phyloP scores from a whole-genome alignment of 495 filamentous ascomycete species.

The Penicillium paradoxum region DNA sequence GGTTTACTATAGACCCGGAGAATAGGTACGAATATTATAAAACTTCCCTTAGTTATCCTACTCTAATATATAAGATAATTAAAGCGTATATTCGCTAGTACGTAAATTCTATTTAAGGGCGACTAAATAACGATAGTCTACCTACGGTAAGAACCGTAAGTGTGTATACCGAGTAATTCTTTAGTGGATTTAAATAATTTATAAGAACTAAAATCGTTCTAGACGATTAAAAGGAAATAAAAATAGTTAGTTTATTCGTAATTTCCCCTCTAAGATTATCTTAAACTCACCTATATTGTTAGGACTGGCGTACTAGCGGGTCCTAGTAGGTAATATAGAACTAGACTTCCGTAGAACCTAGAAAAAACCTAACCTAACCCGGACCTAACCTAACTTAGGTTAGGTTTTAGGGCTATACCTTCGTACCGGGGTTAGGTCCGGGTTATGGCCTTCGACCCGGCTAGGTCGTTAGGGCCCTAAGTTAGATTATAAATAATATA shows the following conservation, averaged over 20 bases:
- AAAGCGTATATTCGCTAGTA: constrained; percentile 1
- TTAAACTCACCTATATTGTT: not conserved
- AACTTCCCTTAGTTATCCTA: not conserved
- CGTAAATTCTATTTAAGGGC: not conserved
- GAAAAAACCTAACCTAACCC: too few species aligned
- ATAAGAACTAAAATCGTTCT: not conserved
- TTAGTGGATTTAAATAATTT: not conserved
- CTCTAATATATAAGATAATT: not conserved
- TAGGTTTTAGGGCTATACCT: too few species aligned
- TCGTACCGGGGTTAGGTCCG: too few species aligned
- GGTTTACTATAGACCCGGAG: not conserved
- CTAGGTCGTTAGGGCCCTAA: too few species aligned
- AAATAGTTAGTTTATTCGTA: not conserved
- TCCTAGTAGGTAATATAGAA: too few species aligned
- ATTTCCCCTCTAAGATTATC: not conserved
- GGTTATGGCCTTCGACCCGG: too few species aligned
- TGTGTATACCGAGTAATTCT: not conserved
- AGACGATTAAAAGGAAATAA: constrained; percentile 2
- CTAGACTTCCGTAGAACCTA: too few species aligned
- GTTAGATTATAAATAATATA: too few species aligned
- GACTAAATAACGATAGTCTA: not conserved
- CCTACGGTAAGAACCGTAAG: not conserved
- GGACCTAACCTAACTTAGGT: too few species aligned
- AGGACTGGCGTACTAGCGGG: too few species aligned
- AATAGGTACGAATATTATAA: not conserved